Conservation (phyloP, 352 stramenopile species). For the Phytophthora sp. region DNA sequence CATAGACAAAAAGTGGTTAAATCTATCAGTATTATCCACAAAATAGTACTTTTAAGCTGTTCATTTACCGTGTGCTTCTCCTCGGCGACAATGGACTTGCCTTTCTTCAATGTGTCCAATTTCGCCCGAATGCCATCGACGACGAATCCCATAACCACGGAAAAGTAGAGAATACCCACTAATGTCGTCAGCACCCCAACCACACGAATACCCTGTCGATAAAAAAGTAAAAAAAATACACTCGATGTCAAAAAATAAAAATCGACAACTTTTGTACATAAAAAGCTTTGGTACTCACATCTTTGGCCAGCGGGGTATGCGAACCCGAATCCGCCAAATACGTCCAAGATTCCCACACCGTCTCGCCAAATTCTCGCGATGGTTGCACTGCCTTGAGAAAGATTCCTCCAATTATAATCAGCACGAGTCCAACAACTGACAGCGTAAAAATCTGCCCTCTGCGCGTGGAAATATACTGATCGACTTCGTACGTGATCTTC, state of each 20-base stretch:
- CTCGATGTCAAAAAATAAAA: not conserved
- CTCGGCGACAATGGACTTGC: slow-evolving; percentile 82
- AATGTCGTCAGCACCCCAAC: slow-evolving; percentile 67
- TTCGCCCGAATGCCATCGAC: slow-evolving; percentile 88
- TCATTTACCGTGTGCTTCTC: slow-evolving; percentile 70
- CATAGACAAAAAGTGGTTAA: not conserved
- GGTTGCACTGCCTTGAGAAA: slow-evolving; percentile 53
- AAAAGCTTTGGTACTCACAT: slow-evolving; percentile 20
- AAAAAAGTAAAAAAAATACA: slow-evolving; percentile 8
- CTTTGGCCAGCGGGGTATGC: slow-evolving; percentile 46
- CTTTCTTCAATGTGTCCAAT: slow-evolving; percentile 89
- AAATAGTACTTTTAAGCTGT: not conserved
- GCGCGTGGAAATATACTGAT: slow-evolving; percentile 72
- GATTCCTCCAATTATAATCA: slow-evolving; percentile 56
- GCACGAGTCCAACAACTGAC: slow-evolving; percentile 41
- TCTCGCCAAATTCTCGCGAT: slow-evolving; percentile 38
- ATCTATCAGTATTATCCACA: not conserved
- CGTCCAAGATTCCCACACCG: slow-evolving; percentile 69
- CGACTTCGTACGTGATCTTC: slow-evolving; percentile 54
- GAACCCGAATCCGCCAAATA: slow-evolving; percentile 62
- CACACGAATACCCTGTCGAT: slow-evolving; percentile 31
- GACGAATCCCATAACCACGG: slow-evolving; percentile 91
- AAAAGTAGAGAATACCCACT: slow-evolving; percentile 86
- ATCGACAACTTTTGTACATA: not conserved
- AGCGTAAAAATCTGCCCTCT: slow-evolving; percentile 58